Percentiles rank a stretch among this genome's conserved stretches.
These are phyloP conservation scores for Lactuca sativa DNA, from an alignment of 129 eudicot species.

Conservation along the genomic window DNA sequence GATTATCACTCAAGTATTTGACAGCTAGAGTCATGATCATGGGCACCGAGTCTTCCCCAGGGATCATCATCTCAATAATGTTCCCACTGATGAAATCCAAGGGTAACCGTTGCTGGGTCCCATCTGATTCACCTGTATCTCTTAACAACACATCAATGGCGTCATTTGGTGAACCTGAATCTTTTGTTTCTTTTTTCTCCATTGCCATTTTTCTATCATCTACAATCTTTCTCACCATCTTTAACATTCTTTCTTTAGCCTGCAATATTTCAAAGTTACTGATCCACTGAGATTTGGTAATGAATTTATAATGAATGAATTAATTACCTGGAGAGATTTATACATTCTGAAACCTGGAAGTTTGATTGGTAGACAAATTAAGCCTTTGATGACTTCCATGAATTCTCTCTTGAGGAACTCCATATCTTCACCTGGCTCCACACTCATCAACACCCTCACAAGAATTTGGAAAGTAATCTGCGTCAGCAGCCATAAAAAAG, in stretches of 20 bases:
- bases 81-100: slow-evolving; percentile 74
- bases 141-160: slow-evolving; percentile 70
- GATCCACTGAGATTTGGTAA: slow-evolving; percentile 4
- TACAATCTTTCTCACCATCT: slow-evolving; percentile 57
- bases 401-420: slow-evolving; percentile 72
- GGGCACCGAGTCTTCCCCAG: slow-evolving; percentile 98
- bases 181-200: slow-evolving; percentile 37
- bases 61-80: slow-evolving; percentile 95
- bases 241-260: slow-evolving; percentile 75
- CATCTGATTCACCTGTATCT: slow-evolving; percentile 57
- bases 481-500: not conserved
- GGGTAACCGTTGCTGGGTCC: slow-evolving; percentile 43
- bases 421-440: slow-evolving; percentile 85
- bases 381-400: slow-evolving; percentile 81
- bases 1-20: slow-evolving; percentile 72
- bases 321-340: slow-evolving; percentile 76
- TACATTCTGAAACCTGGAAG: slow-evolving; percentile 83
- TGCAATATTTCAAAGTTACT: slow-evolving; percentile 15
- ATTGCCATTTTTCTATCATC: slow-evolving; percentile 56
- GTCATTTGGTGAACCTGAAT: slow-evolving; percentile 44
- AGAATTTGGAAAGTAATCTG: slow-evolving; percentile 79
- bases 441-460: slow-evolving; percentile 70
- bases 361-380: slow-evolving; percentile 83
- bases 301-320: not conserved
- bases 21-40: slow-evolving; percentile 84